Evolutionary conservation across 129 eudicot species (phyloP), one percentile per base, ranked within the genome.

Genomic region (Centrapalus pauciflorus): DNA sequence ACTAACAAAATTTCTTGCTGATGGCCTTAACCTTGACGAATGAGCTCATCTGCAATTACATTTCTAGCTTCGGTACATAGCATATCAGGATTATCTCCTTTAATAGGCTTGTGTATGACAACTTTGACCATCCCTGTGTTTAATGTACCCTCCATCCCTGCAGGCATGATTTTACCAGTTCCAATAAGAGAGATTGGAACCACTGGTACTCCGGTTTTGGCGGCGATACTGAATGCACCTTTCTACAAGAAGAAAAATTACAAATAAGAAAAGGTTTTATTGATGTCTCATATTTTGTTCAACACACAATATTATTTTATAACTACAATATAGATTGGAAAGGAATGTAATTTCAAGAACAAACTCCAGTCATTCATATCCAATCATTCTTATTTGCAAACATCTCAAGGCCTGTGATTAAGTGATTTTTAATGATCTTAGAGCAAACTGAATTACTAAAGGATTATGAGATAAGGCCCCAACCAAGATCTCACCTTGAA

Each of bases 151-250:
- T 93, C 98, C 89, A 71, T 77, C 43, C 98, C 98, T 14, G 80
- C 30, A 43, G 98, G 98, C 98, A 93, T 93, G 61, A 88, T 93
- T 48, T 81, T 73, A 27, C 98, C 96, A 0, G 98, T 93, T 70
- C 98, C 98, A 32, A 83, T 74, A 17, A 93, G 86, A 66, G 91
- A 83, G 4, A 93, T 86, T 37, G 98, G 98, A 34, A 93, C 87
- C 58, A 93, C 95, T 0, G 96, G 90, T 61, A 84, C 98, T 69
- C 87, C 80, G 8, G 89, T 78, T 79, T 92, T 93, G 46, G 87
- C 87, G 61, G 98, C 98, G 63, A 88, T 78, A 75, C 95, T 93
- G 77, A 93, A 93, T 61, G 98, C 98, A 45, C 98, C 98, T 88
- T 93, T 93, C 98, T 93, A 63, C 69, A 85, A 59, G 51, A 14